A percentile compares a stretch with the other conserved stretches of the same genome.
Conservation (phyloP, 2,329 filamentous ascomycete species). For the Neofusicoccum sp. region DNA sequence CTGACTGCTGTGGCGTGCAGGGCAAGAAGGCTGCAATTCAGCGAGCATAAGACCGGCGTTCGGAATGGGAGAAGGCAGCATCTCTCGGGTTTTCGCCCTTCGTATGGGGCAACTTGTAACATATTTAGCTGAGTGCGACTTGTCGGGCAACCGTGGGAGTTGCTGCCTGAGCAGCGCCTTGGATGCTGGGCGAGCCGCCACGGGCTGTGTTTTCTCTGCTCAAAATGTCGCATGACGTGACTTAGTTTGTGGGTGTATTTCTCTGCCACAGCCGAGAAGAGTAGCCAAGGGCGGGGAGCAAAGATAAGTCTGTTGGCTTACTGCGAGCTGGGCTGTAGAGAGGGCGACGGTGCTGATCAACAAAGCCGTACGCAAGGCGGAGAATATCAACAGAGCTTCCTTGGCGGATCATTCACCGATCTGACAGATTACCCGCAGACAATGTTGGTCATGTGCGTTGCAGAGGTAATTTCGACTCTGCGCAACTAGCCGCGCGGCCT, state of each 20-base stretch:
- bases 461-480: neutral
- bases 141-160: neutral
- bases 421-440: neutral
- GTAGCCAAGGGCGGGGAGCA: neutral
- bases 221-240: neutral
- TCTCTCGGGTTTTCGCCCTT: neutral
- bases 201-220: conserved; percentile 2
- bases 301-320: neutral
- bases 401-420: neutral
- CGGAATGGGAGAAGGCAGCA: neutral
- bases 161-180: neutral
- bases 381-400: neutral
- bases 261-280: neutral
- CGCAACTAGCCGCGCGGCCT: neutral
- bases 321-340: neutral
- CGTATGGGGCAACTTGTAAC: neutral
- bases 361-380: neutral
- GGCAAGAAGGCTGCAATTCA: neutral
- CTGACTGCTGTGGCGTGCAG: neutral
- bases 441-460: neutral
- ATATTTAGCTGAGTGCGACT: neutral
- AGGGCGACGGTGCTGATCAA: neutral
- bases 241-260: neutral
- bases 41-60: neutral
- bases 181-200: neutral